Base-by-base conservation (phyloP, 805 yeast genomes). In the Kodamaea kakaduensis region DNA sequence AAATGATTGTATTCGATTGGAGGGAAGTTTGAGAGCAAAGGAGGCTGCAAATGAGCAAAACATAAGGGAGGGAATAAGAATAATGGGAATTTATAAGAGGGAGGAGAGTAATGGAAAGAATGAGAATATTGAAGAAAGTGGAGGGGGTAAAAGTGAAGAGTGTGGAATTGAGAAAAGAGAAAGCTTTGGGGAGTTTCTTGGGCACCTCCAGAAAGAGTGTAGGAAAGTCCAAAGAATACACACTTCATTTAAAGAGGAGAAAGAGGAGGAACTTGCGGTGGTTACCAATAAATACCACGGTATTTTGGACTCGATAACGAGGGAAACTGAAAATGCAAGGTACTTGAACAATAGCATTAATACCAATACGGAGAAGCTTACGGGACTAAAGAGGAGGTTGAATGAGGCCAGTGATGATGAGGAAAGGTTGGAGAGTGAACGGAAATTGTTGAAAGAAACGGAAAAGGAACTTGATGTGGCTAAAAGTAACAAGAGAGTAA, bases 21-120 rank as follows among this genome's bases (percentile, higher is more conserved):
- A 76, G 42, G 94, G 90, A 4, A 69, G 75, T 32, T 56, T 80
- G 29, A 62, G 64, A 34, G 73, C 73, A 1, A 69, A 66, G 37
- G 66, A 66, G 37, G 47, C 46, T 1, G 9, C 19, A 7, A 16
- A 26, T 16, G 29, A 26, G 10, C 6, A 12, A 5, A 26, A 16
- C 17, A 3, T 16, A 7, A 4, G 9, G 19, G 29, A 26, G 12
- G 13, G 15, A 5, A 16, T 16, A 4, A 26, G 12, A 6, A 7
- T 26, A n/a, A 26, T 26, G 8, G 58, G 54, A 21, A n/a, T n/a
- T n/a, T n/a, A n/a, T n/a, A n/a, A n/a, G n/a, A n/a, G n/a, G n/a
- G 35, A 32, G 4, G 67, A 67, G 43, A 41, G 48, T n/a, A 34
- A 31, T 9, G n/a, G n/a, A n/a, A n/a, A n/a, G n/a, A n/a, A n/a